A percentile compares a stretch with the other conserved stretches of the same genome.
phyloP scores from a whole-genome alignment of 23 red algal species.

The Gracilaria vermiculophylla region DNA sequence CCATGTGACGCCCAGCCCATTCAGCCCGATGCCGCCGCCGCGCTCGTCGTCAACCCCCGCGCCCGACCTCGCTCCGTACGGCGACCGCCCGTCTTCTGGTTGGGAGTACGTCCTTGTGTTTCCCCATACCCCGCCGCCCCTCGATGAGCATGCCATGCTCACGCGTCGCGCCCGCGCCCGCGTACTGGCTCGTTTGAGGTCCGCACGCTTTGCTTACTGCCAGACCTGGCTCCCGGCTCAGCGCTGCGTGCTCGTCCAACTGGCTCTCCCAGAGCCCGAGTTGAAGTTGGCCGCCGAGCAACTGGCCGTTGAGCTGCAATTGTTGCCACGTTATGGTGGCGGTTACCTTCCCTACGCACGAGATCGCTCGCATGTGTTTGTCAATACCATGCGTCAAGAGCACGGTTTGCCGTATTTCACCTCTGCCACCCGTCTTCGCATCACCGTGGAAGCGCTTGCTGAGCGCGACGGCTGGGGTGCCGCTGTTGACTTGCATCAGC shows the following conservation, averaged over 20 bases:
- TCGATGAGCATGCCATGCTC: constrained; percentile 23
- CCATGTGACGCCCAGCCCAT: background rate
- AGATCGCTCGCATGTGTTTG: constrained; percentile 32
- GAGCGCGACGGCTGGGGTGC: constrained; percentile 35
- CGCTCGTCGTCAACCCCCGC: background rate
- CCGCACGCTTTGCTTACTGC: constrained; percentile 36
- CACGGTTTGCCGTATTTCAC: constrained; percentile 53
- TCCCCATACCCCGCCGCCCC: background rate
- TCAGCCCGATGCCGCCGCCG: background rate
- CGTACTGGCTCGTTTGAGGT: constrained; percentile 1
- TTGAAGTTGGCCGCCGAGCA: constrained; percentile 21
- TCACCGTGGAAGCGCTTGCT: constrained; percentile 33
- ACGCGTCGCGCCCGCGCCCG: background rate
- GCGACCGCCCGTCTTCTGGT: constrained; percentile 6
- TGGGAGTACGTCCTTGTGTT: constrained; percentile 76
- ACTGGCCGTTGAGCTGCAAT: constrained; percentile 12
- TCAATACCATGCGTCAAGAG: background rate
- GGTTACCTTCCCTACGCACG: constrained; percentile 30
- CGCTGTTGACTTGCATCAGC: constrained; percentile 5
- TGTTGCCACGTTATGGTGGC: constrained; percentile 26
- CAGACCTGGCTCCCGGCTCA: constrained; percentile 32
- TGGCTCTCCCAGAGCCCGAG: constrained; percentile 37
- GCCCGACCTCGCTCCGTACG: background rate
- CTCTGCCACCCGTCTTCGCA: constrained; percentile 8
- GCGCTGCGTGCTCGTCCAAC: constrained; percentile 24